phyloP scores from a whole-genome alignment of 306 rosid species.

The Lablab purpureus region DNA sequence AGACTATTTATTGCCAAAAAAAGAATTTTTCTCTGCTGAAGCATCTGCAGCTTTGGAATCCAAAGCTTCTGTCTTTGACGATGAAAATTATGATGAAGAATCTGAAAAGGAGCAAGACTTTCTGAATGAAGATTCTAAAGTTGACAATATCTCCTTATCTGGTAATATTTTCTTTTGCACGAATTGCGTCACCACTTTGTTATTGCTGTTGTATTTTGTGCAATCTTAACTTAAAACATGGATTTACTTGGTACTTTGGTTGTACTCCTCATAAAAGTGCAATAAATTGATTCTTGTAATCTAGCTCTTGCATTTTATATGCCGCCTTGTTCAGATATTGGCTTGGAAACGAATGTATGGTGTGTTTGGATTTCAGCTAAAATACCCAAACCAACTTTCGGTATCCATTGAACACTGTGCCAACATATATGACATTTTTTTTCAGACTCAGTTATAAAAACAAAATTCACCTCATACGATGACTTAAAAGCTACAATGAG shows the following conservation, averaged over 20 bases:
- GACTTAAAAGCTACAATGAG: too few relatives aligned
- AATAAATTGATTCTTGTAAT: slow-evolving; percentile 38
- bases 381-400: too few relatives aligned
- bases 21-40: slow-evolving; percentile 67
- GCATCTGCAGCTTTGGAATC: slow-evolving; percentile 68
- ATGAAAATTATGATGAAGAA: slow-evolving; percentile 94
- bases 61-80: slow-evolving; percentile 74
- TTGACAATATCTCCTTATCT: slow-evolving; percentile 50
- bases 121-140: slow-evolving; percentile 56
- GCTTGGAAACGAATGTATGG: slow-evolving; percentile 4
- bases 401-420: too few relatives aligned
- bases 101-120: slow-evolving; percentile 71
- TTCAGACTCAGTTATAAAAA: too few relatives aligned
- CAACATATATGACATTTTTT: too few relatives aligned
- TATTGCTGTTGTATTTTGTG: slow-evolving; percentile 31
- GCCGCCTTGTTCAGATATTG: slow-evolving; percentile 22
- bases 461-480: too few relatives aligned
- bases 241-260: slow-evolving; percentile 32
- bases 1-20: slow-evolving; percentile 85
- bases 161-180: slow-evolving; percentile 54
- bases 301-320: slow-evolving; percentile 16
- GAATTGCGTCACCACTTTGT: slow-evolving; percentile 31
- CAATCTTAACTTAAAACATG: slow-evolving; percentile 18
- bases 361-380: too few relatives aligned
- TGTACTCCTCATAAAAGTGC: slow-evolving; percentile 1